These are phyloP conservation scores for Pinus taeda DNA, from an alignment of 75 land plant species.

Conservation along the genomic window DNA sequence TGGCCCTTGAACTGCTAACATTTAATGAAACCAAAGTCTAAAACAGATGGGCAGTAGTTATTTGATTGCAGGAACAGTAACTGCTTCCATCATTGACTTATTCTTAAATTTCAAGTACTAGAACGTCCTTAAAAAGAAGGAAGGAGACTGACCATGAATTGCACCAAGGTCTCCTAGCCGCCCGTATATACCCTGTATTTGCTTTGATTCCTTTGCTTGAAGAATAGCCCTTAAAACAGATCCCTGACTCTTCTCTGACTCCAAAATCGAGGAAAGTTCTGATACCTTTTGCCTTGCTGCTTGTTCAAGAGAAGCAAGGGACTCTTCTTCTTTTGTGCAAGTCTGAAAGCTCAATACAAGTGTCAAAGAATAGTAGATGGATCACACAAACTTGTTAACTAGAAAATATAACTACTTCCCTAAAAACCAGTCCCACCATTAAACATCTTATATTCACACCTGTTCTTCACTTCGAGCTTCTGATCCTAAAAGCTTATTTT, in stretches of 20 bases:
- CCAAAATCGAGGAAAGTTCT: constrained; percentile 65
- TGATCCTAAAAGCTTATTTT: constrained; percentile 34
- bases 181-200: constrained; percentile 88
- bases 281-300: constrained; percentile 79
- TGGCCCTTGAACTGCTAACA: too few species aligned
- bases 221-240: constrained; percentile 82
- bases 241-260: constrained; percentile 89
- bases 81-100: too few species aligned
- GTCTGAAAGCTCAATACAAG: constrained; percentile 26
- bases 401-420: background rate
- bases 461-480: constrained; percentile 69
- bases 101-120: too few species aligned
- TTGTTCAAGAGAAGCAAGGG: constrained; percentile 68
- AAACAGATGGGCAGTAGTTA: too few species aligned
- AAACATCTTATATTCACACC: constrained; percentile 21
- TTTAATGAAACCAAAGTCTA: too few species aligned
- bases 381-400: background rate
- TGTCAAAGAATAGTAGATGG: background rate
- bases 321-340: constrained; percentile 59
- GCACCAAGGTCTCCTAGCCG: constrained; percentile 97
- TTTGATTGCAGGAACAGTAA: too few species aligned
- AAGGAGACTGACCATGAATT: constrained; percentile 69
- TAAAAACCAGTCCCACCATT: background rate
- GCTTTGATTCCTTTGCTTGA: constrained; percentile 78
- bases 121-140: background rate